Evolutionary conservation across 805 yeast genomes (phyloP).

Genomic region (Pichia insulana): DNA sequence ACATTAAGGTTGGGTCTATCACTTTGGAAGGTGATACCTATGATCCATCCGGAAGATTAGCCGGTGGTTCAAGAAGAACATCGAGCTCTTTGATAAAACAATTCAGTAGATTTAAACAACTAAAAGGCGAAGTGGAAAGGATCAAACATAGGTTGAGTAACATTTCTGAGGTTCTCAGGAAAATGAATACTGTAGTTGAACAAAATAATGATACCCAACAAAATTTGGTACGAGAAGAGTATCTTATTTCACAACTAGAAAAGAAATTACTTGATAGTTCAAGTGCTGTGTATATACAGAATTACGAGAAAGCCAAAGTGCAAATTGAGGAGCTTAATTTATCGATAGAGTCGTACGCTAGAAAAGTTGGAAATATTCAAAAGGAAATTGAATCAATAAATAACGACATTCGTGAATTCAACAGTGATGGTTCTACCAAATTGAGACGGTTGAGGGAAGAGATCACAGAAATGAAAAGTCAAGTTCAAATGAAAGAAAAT

Average conservation of each 20-base stretch:
- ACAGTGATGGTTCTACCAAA: constrained; percentile 70
- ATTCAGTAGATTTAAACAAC: constrained; percentile 47
- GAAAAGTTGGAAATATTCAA: constrained; percentile 31
- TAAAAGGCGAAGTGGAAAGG: constrained; percentile 35
- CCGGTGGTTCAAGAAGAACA: constrained; percentile 82
- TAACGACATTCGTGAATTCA: constrained; percentile 75
- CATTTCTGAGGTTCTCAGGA: constrained; percentile 32
- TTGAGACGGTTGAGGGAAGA: constrained; percentile 55
- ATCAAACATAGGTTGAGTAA: constrained; percentile 33
- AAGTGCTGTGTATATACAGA: constrained; percentile 45
- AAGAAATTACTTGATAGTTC: constrained; percentile 49
- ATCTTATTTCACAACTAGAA: constrained; percentile 48
- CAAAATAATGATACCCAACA: constrained; percentile 50
- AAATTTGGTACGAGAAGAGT: constrained; percentile 46
- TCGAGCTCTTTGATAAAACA: constrained; percentile 50
- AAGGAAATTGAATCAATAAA: constrained; percentile 48
- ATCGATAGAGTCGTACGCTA: constrained; percentile 38
- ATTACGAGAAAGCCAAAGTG: constrained; percentile 13
- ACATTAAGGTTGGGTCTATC: constrained; percentile 70
- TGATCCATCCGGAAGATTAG: constrained; percentile 91
- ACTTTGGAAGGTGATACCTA: constrained; percentile 90
- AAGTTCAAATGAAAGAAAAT: constrained; percentile 30
- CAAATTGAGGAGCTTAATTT: constrained; percentile 32
- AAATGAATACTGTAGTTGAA: constrained; percentile 35
- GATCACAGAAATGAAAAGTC: constrained; percentile 32